Conservation (phyloP, 2,329 filamentous ascomycete species). For the Colletotrichum brevisporum region DNA sequence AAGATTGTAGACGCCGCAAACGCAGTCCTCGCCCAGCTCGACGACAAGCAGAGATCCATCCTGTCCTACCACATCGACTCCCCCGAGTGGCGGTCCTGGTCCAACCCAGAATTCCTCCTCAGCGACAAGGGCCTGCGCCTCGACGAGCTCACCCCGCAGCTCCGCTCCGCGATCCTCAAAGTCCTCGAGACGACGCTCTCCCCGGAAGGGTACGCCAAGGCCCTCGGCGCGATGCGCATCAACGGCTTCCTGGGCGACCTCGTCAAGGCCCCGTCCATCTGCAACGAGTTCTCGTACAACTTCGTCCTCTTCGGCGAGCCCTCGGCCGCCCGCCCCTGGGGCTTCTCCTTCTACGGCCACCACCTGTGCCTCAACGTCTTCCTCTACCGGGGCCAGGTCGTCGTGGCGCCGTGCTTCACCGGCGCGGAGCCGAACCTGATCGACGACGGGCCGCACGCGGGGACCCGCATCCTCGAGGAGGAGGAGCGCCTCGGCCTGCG, state of each 20-base stretch:
- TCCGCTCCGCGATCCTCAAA: constrained; percentile 65
- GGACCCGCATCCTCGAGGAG: constrained; percentile 75
- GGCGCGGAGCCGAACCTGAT: constrained; percentile 85
- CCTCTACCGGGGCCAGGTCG: constrained; percentile 72
- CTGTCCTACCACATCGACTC: constrained; percentile 76
- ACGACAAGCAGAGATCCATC: constrained; percentile 61
- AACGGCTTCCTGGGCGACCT: constrained; percentile 83
- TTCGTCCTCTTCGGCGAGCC: constrained; percentile 79
- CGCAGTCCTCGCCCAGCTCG: constrained; percentile 60
- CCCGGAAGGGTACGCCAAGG: constrained; percentile 79
- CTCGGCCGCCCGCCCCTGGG: constrained; percentile 73
- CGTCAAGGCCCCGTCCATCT: constrained; percentile 71
- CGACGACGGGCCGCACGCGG: constrained; percentile 73
- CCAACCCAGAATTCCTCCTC: constrained; percentile 81
- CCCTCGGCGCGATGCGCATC: constrained; percentile 77
- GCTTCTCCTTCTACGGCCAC: constrained; percentile 83
- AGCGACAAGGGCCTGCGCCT: constrained; percentile 78
- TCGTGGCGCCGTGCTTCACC: constrained; percentile 82
- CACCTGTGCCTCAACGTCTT: constrained; percentile 83
- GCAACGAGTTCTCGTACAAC: constrained; percentile 85
- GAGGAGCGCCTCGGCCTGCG: constrained; percentile 76
- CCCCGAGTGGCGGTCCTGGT: constrained; percentile 78
- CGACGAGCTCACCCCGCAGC: constrained; percentile 65
- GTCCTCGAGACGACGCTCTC: constrained; percentile 74
- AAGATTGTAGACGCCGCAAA: constrained; percentile 68